Conservation (phyloP, 2,329 filamentous ascomycete species). For the Venturia asperata region DNA sequence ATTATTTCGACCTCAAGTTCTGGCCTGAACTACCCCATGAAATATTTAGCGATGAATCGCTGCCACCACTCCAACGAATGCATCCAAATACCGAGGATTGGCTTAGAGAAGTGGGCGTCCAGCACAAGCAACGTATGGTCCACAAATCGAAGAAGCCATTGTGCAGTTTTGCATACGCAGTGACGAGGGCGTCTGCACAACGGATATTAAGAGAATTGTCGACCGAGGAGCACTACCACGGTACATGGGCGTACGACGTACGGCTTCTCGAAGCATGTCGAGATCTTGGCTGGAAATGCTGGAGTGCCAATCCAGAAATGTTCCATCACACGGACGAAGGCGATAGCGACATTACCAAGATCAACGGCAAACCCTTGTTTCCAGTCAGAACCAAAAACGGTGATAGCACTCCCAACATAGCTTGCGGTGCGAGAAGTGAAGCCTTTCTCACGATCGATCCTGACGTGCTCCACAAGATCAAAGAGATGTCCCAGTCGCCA, state of each 20-base stretch:
- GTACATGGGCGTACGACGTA: slow-evolving; percentile 38
- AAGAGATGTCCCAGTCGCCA: slow-evolving; percentile 25
- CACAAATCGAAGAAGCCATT: slow-evolving; percentile 33
- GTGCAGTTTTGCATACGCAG: slow-evolving; percentile 37
- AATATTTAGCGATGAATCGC: slow-evolving; percentile 36
- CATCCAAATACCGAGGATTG: slow-evolving; percentile 27
- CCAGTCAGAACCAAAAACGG: slow-evolving; percentile 20
- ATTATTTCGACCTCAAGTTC: slow-evolving; percentile 29
- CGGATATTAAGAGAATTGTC: slow-evolving; percentile 27
- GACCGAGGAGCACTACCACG: slow-evolving; percentile 30
- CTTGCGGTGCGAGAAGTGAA: slow-evolving; percentile 28
- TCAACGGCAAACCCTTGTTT: slow-evolving; percentile 21
- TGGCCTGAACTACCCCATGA: slow-evolving; percentile 36
- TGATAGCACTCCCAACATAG: slow-evolving; percentile 28
- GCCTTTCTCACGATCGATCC: slow-evolving; percentile 25
- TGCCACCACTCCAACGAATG: slow-evolving; percentile 27
- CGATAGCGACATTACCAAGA: slow-evolving; percentile 27
- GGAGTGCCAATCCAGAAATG: slow-evolving; percentile 33
- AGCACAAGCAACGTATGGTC: slow-evolving; percentile 28
- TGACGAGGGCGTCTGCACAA: slow-evolving; percentile 30
- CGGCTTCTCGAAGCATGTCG: slow-evolving; percentile 34
- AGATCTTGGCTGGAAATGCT: slow-evolving; percentile 31
- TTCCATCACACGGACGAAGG: slow-evolving; percentile 34
- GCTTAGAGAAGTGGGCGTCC: slow-evolving; percentile 30
- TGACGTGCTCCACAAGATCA: slow-evolving; percentile 26